Evolutionary conservation across 306 rosid genomes (phyloP).

Genomic region (Phaseolus lunatus): DNA sequence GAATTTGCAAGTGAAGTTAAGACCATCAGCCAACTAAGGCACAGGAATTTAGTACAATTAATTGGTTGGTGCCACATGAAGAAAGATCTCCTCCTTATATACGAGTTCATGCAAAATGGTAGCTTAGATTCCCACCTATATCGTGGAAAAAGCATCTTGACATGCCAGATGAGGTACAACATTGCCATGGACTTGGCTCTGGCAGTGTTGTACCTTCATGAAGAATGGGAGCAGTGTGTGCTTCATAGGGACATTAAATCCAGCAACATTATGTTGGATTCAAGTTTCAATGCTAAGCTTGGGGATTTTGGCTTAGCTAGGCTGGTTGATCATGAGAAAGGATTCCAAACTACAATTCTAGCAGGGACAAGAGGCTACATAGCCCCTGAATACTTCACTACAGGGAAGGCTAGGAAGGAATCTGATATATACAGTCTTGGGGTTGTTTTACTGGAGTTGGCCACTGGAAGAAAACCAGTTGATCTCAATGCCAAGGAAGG

Average conservation of each 20-base stretch:
- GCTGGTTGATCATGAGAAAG: conserved; percentile 38
- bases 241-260: conserved; percentile 50
- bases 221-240: conserved; percentile 48
- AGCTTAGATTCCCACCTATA: conserved; percentile 46
- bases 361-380: conserved; percentile 51
- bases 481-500: conserved; percentile 15
- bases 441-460: conserved; percentile 36
- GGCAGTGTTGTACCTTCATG: conserved; percentile 47
- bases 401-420: conserved; percentile 43
- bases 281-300: conserved; percentile 48
- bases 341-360: conserved; percentile 30
- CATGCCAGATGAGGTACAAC: conserved; percentile 39
- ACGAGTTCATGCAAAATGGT: conserved; percentile 48
- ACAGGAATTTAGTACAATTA: conserved; percentile 48
- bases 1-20: conserved; percentile 46
- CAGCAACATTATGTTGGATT: conserved; percentile 53
- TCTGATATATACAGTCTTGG: conserved; percentile 48
- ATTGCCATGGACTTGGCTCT: conserved; percentile 43
- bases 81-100: conserved; percentile 38
- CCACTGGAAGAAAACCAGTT: conserved; percentile 41
- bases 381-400: conserved; percentile 33
- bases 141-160: conserved; percentile 17
- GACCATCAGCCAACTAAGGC: conserved; percentile 44
- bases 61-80: conserved; percentile 52
- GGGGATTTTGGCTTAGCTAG: conserved; percentile 54